These are phyloP conservation scores for Phytophthora foliorum DNA, from an alignment of 352 stramenopile genomes.

Conservation along the genomic window DNA sequence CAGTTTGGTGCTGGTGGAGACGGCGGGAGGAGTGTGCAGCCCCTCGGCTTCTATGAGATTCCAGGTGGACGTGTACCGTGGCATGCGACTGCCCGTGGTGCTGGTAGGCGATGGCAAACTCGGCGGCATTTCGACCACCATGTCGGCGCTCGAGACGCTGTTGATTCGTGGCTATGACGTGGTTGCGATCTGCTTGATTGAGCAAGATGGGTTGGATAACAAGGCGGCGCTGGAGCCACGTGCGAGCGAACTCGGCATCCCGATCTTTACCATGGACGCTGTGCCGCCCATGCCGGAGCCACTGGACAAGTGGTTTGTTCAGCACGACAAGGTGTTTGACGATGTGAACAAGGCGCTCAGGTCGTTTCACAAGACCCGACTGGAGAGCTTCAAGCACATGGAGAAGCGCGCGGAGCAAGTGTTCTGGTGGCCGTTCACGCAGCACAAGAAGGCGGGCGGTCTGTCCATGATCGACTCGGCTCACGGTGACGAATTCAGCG, in stretches of 20 bases:
- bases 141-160: conserved; percentile 95
- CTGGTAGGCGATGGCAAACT: conserved; percentile 97
- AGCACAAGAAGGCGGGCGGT: conserved; percentile 88
- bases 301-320: conserved; percentile 73
- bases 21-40: conserved; percentile 95
- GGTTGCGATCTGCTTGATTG: conserved; percentile 82
- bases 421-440: conserved; percentile 96
- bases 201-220: conserved; percentile 80
- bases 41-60: conserved; percentile 84
- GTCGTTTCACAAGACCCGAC: conserved; percentile 62
- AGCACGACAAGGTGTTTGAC: conserved; percentile 61
- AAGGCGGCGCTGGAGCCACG: conserved; percentile 68
- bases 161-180: conserved; percentile 94
- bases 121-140: conserved; percentile 95
- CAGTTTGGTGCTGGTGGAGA: conserved; percentile 93
- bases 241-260: conserved; percentile 74
- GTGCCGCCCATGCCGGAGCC: conserved; percentile 82
- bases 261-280: conserved; percentile 76
- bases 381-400: conserved; percentile 69
- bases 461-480: conserved; percentile 92
- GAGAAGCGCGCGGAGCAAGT: conserved; percentile 68
- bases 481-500: conserved; percentile 88
- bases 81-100: conserved; percentile 91
- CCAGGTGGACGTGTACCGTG: conserved; percentile 96
- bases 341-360: conserved; percentile 60